A percentile compares a stretch with the other conserved stretches of the same genome.
These are phyloP conservation scores for Micractinium conductrix DNA, from an alignment of 139 green algal species.

Conservation along the genomic window DNA sequence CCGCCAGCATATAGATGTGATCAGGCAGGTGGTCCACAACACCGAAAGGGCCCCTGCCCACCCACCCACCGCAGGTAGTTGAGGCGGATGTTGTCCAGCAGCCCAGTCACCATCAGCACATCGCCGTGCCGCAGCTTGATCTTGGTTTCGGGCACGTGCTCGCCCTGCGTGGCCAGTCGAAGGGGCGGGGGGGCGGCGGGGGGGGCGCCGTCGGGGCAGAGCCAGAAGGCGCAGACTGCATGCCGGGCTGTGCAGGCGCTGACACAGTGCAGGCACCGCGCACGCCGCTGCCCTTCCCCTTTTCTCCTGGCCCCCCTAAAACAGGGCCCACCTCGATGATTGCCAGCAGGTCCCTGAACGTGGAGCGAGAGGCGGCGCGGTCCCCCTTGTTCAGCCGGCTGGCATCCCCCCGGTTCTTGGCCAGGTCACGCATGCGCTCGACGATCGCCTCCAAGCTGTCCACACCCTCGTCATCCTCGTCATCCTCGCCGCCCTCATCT, in stretches of 20 bases:
- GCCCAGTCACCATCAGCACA: constrained; percentile 58
- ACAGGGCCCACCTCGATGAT: constrained; percentile 51
- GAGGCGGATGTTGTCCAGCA: constrained; percentile 60
- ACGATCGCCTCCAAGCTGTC: constrained; percentile 64
- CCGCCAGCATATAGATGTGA: too few relatives aligned
- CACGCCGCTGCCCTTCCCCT: too few relatives aligned
- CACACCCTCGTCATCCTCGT: constrained; percentile 22
- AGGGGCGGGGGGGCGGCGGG: neutral
- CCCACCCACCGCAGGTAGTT: constrained; percentile 60
- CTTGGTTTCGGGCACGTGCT: constrained; percentile 36
- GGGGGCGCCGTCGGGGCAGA: too few relatives aligned
- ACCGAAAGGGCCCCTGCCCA: too few relatives aligned
- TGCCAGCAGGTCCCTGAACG: constrained; percentile 66
- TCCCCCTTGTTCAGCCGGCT: constrained; percentile 66
- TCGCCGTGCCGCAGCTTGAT: constrained; percentile 74
- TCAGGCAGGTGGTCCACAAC: too few relatives aligned
- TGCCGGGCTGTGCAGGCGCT: too few relatives aligned
- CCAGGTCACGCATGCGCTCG: constrained; percentile 73
- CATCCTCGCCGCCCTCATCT: constrained; percentile 1
- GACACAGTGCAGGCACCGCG: too few relatives aligned
- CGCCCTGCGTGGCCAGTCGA: neutral
- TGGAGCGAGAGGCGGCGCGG: constrained; percentile 43
- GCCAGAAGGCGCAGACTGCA: too few relatives aligned
- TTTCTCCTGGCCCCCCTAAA: neutral
- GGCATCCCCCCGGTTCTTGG: constrained; percentile 69